Percentiles rank a stretch among this genome's conserved stretches.
These are phyloP conservation scores for Phaeoacremonium minimum DNA, from an alignment of 2,329 filamentous ascomycete genomes.

Conservation along the genomic window DNA sequence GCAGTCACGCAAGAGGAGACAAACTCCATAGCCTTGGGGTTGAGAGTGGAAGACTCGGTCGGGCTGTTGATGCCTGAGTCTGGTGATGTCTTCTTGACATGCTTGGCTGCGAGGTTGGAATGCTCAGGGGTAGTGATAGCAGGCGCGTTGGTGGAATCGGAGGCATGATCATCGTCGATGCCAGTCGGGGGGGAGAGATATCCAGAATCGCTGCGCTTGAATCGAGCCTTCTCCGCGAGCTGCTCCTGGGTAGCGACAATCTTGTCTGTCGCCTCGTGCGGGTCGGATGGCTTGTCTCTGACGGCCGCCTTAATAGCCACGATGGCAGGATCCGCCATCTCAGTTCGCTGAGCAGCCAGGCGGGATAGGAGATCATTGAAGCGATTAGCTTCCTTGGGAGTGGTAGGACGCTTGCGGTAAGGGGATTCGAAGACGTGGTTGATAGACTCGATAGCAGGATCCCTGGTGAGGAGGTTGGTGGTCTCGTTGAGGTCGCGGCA, in stretches of 20 bases:
- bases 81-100: too few relatives aligned
- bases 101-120: too few relatives aligned
- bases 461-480: conserved; percentile 1
- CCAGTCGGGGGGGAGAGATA: not conserved
- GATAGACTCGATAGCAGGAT: conserved; percentile 5
- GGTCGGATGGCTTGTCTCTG: not conserved
- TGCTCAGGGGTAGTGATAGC: too few relatives aligned
- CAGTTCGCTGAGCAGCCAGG: not conserved
- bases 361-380: conserved; percentile 7
- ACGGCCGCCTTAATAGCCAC: not conserved
- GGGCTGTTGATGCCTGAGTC: too few relatives aligned
- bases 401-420: not conserved
- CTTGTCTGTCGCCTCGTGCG: not conserved
- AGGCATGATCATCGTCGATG: not conserved
- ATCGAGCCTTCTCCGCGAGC: not conserved
- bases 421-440: not conserved
- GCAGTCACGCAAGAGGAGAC: too few relatives aligned
- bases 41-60: too few relatives aligned
- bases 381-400: conserved; percentile 5
- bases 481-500: not conserved
- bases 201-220: not conserved
- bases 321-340: not conserved
- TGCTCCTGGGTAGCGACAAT: not conserved
- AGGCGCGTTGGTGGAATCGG: too few relatives aligned
- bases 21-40: not conserved